Percentiles rank a stretch among this genome's conserved stretches.
Evolutionary conservation across 768 basidiomycete genomes (phyloP).

Genomic region (Cyclocybe aegerita): DNA sequence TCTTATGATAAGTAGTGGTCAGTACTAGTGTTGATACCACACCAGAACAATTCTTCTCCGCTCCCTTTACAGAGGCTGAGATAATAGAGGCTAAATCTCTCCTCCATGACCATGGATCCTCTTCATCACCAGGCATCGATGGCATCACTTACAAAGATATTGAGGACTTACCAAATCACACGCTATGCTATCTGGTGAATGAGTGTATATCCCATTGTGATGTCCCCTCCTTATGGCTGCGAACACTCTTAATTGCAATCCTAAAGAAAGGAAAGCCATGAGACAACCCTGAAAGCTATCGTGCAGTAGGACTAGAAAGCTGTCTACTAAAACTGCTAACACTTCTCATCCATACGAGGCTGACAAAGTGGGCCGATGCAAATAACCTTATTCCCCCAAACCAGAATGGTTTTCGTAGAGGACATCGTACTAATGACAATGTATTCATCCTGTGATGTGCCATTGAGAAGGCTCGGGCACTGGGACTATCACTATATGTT

Average conservation of each 20-base stretch:
- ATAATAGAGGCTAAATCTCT: no score
- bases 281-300: constrained; percentile 14
- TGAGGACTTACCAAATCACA: no score
- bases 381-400: constrained; percentile 19
- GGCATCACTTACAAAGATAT: no score
- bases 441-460: constrained; percentile 21
- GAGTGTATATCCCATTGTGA: no score
- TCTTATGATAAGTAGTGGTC: no score
- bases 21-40: no score
- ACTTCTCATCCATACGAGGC: constrained; percentile 19
- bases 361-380: constrained; percentile 17
- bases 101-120: no score
- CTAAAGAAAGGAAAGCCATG: constrained; percentile 16
- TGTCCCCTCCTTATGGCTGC: no score
- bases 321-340: constrained; percentile 22
- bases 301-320: constrained; percentile 17
- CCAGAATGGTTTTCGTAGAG: constrained; percentile 29
- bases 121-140: no score
- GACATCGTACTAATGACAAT: constrained; percentile 28
- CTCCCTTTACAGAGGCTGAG: no score
- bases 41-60: no score
- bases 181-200: no score
- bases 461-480: constrained; percentile 17
- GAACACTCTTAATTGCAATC: not conserved
- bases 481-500: constrained; percentile 19